These are phyloP conservation scores for Lachnellula occidentalis DNA, from an alignment of 2,329 filamentous ascomycete species.

Conservation along the genomic window DNA sequence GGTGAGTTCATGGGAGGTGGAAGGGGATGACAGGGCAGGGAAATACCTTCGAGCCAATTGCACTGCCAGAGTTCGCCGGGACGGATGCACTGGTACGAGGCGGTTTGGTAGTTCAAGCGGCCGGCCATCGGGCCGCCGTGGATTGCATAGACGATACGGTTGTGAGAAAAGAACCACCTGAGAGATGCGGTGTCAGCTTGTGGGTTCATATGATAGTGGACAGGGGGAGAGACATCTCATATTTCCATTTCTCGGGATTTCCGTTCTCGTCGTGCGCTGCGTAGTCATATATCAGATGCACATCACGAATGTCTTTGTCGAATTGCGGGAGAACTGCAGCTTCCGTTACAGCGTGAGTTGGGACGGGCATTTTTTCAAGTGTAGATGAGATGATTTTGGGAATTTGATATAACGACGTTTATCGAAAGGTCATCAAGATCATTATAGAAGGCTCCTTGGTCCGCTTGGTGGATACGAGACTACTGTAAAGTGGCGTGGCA, in stretches of 20 bases:
- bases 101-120: constrained; percentile 47
- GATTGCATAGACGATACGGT: constrained; percentile 52
- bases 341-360: constrained; percentile 14
- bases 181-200: background rate
- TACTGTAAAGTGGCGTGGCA: too few relatives aligned
- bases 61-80: constrained; percentile 54
- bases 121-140: constrained; percentile 56
- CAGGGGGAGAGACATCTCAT: constrained; percentile 43
- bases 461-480: too few relatives aligned
- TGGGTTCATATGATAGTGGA: background rate
- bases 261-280: constrained; percentile 42
- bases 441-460: too few relatives aligned
- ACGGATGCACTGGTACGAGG: constrained; percentile 51
- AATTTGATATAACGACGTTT: too few relatives aligned
- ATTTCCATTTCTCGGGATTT: constrained; percentile 53
- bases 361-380: constrained; percentile 11
- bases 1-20: background rate
- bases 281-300: constrained; percentile 54
- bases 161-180: constrained; percentile 47
- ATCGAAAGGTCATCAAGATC: too few relatives aligned
- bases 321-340: constrained; percentile 31
- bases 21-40: background rate
- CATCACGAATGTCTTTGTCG: constrained; percentile 46
- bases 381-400: background rate
- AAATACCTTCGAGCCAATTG: constrained; percentile 47